Evolutionary conservation across 805 yeast species (phyloP).

Genomic region (Wickerhamomyces pijperi): DNA sequence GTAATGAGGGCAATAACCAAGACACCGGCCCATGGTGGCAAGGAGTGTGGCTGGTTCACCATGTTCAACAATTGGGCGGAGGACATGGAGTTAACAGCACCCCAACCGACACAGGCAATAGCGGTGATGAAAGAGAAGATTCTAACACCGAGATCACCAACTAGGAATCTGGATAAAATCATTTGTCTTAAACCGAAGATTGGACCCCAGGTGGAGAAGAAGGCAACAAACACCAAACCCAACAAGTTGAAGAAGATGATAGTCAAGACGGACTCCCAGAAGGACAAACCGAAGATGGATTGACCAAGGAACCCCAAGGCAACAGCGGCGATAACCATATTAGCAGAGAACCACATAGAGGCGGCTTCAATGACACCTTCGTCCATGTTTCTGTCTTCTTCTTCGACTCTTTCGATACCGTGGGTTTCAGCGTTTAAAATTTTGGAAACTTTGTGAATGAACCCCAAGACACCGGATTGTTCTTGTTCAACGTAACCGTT

Average conservation of each 20-base stretch:
- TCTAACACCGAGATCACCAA: slow-evolving; percentile 68
- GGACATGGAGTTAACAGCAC: slow-evolving; percentile 84
- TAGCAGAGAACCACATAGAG: slow-evolving; percentile 87
- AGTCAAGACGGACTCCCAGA: slow-evolving; percentile 58
- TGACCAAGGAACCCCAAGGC: slow-evolving; percentile 68
- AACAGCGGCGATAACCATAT: slow-evolving; percentile 75
- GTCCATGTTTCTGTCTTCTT: slow-evolving; percentile 62
- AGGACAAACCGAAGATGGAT: slow-evolving; percentile 52
- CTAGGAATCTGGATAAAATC: slow-evolving; percentile 65
- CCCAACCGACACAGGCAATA: slow-evolving; percentile 91
- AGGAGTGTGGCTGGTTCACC: slow-evolving; percentile 44
- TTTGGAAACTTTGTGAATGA: slow-evolving; percentile 16
- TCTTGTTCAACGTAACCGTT: slow-evolving; percentile 8
- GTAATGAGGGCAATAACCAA: slow-evolving; percentile 59
- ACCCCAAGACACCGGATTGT: slow-evolving; percentile 9
- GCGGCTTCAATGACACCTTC: slow-evolving; percentile 56
- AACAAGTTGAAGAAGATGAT: slow-evolving; percentile 65
- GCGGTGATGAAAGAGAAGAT: slow-evolving; percentile 68
- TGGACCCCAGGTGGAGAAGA: slow-evolving; percentile 74
- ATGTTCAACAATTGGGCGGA: slow-evolving; percentile 76
- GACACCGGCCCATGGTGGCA: slow-evolving; percentile 91
- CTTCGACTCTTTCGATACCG: slow-evolving; percentile 76
- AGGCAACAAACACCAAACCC: slow-evolving; percentile 75
- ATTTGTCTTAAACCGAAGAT: slow-evolving; percentile 82
- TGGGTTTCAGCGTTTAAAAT: slow-evolving; percentile 40